Conservation (phyloP, 805 yeast species). For the Saccharomycopsis capsularis region DNA sequence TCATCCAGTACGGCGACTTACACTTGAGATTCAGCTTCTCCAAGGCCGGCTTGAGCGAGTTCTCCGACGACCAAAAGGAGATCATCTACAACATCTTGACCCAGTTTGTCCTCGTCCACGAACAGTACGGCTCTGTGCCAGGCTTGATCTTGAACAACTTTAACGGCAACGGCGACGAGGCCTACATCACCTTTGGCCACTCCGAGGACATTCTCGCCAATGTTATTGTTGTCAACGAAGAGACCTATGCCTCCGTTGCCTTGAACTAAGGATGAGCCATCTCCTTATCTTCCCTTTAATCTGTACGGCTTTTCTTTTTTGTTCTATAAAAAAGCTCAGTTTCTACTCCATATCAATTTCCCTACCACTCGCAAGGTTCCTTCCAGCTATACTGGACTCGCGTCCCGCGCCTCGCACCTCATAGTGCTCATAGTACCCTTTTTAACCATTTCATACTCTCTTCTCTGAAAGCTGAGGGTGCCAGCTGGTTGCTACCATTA, state of each 20-base stretch:
- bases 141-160: conserved; percentile 17
- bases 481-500: too few species aligned
- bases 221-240: conserved; percentile 15
- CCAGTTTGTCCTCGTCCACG: conserved; percentile 11
- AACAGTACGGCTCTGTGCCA: conserved; percentile 18
- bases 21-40: conserved; percentile 7
- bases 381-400: too few species aligned
- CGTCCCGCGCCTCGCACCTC: too few species aligned
- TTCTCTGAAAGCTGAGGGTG: too few species aligned
- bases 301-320: too few species aligned
- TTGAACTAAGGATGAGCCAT: background rate
- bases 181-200: conserved; percentile 17
- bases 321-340: too few species aligned
- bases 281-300: background rate
- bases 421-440: too few species aligned
- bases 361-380: background rate
- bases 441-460: too few species aligned
- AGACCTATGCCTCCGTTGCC: conserved; percentile 13
- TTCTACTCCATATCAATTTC: background rate
- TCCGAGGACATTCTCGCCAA: conserved; percentile 3
- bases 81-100: conserved; percentile 13
- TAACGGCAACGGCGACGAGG: conserved; percentile 18
- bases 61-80: conserved; percentile 6
- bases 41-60: conserved; percentile 1
- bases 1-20: conserved; percentile 16